Evolutionary conservation across 2,329 filamentous ascomycete genomes (phyloP).

Genomic region (Diaporthe sp.): DNA sequence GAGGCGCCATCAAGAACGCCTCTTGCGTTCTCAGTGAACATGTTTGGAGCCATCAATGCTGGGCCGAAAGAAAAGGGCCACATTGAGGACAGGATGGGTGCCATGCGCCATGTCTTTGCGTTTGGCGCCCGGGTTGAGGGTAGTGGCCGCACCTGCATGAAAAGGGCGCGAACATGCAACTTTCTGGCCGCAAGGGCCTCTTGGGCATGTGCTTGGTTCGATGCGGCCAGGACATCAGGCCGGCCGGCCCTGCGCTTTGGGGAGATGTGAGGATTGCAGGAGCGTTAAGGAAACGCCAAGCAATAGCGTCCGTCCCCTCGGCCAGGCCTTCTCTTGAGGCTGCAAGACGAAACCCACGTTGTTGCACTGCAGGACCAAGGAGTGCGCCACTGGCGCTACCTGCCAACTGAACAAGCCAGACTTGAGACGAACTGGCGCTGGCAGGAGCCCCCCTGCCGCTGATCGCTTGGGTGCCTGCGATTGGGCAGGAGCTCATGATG

Average conservation of each 20-base stretch:
- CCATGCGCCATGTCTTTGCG: not conserved
- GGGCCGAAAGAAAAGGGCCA: not conserved
- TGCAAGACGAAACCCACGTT: constrained; percentile 22
- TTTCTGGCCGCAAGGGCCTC: not conserved
- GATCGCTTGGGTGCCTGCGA: not conserved
- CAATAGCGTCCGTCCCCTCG: not conserved
- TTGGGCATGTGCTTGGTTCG: not conserved
- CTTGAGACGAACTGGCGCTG: constrained; percentile 17
- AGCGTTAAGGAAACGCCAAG: constrained; percentile 27
- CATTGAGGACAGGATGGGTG: not conserved
- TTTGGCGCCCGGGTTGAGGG: constrained; percentile 8
- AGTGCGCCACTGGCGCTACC: constrained; percentile 18
- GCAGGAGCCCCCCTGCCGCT: constrained; percentile 2
- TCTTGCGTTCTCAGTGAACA: not conserved
- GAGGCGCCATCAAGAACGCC: not conserved
- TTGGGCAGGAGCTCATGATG: constrained; percentile 14
- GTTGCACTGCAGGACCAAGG: constrained; percentile 23
- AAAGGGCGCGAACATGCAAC: constrained; percentile 18
- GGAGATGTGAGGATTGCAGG: not conserved
- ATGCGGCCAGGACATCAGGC: not conserved
- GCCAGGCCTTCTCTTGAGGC: not conserved
- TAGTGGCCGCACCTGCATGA: constrained; percentile 8
- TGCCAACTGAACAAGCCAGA: not conserved
- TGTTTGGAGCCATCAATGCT: not conserved
- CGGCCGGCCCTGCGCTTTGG: not conserved